Evolutionary conservation across 176 grass and related monocot species (phyloP), one percentile per base, ranked within the genome.

Genomic region (Phyllostachys edulis): DNA sequence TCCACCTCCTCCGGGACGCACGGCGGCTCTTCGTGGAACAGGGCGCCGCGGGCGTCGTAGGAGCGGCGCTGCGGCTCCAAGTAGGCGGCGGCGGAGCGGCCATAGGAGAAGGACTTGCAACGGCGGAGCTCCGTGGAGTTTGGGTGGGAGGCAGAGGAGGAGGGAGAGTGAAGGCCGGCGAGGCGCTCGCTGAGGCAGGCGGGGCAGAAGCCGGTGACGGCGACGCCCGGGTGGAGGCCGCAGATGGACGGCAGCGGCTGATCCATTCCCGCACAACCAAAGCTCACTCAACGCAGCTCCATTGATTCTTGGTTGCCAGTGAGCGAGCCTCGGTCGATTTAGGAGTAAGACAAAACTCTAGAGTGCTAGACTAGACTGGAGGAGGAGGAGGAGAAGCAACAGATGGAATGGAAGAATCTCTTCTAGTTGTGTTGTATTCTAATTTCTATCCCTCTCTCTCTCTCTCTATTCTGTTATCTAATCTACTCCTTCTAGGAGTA

Each of bases 141-240:
- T 5, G 59, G 59, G 59, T 62, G 59, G 4, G 24, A 27, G 59
- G 57, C 69, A 50, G 75, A 57, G 47, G 71, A 51, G 13, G 84
- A 37, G 9, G 82, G 54, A 24, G 88, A 77, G 7, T 92, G 90
- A 85, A 98, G 90, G 62, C 91, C 91, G 37, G 82, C 71, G 67
- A 98, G 96, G 55, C 96, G 96, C 67, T 98, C 96, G 32, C 93
- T 82, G 85, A 98, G 96, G 80, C 96, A 98, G 76, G 91, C 82
- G 17, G 96, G 89, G 82, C 96, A 98, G 87, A 95, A 98, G 62
- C 94, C 91, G 41, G 90, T 94, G 69, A 94, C 77, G 79, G 90
- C 76, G 29, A 90, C 82, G 59, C 84, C 86, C 5, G 92, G 95
- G 88, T 97, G 95, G 87, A 93, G 90, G 63, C 79, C 70, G 87